phyloP scores from a whole-genome alignment of 2,329 filamentous ascomycete species.

The Ophiosphaerella korrae region DNA sequence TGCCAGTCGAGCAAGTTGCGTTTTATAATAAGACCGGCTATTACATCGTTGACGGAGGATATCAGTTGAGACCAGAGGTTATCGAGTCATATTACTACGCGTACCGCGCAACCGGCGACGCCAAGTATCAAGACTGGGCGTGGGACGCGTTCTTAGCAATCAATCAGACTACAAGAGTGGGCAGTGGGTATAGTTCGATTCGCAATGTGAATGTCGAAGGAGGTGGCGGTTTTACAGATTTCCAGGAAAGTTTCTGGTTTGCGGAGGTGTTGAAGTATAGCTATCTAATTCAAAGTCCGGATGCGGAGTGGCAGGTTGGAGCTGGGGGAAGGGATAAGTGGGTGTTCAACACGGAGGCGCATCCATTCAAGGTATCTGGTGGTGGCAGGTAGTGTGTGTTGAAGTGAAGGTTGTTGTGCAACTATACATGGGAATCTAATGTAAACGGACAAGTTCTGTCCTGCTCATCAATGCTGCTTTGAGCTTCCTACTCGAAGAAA shows the following conservation, averaged over 20 bases:
- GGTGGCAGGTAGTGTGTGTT: slow-evolving; percentile 1
- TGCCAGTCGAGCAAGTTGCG: slow-evolving; percentile 47
- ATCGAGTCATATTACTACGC: slow-evolving; percentile 88
- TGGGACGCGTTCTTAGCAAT: slow-evolving; percentile 79
- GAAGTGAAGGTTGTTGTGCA: not conserved
- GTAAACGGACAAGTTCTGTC: not conserved
- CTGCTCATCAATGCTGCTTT: not conserved
- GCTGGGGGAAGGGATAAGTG: slow-evolving; percentile 57
- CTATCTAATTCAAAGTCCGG: slow-evolving; percentile 69
- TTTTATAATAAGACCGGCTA: slow-evolving; percentile 75
- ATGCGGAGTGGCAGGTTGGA: slow-evolving; percentile 64
- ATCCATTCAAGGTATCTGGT: slow-evolving; percentile 58
- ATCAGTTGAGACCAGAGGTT: slow-evolving; percentile 78
- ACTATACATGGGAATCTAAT: slow-evolving; percentile 22
- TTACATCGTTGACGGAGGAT: slow-evolving; percentile 66
- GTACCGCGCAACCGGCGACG: slow-evolving; percentile 76
- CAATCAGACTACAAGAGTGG: slow-evolving; percentile 65
- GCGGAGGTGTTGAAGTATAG: slow-evolving; percentile 86
- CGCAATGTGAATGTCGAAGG: slow-evolving; percentile 66
- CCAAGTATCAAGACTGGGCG: slow-evolving; percentile 80
- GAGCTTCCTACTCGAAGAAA: slow-evolving; percentile 42
- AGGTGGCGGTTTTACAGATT: slow-evolving; percentile 68
- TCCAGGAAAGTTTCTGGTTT: slow-evolving; percentile 87
- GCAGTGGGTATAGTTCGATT: slow-evolving; percentile 71
- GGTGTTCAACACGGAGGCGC: slow-evolving; percentile 70